These are phyloP conservation scores for Didymella lethalis DNA, from an alignment of 2,329 filamentous ascomycete species.

Conservation along the genomic window DNA sequence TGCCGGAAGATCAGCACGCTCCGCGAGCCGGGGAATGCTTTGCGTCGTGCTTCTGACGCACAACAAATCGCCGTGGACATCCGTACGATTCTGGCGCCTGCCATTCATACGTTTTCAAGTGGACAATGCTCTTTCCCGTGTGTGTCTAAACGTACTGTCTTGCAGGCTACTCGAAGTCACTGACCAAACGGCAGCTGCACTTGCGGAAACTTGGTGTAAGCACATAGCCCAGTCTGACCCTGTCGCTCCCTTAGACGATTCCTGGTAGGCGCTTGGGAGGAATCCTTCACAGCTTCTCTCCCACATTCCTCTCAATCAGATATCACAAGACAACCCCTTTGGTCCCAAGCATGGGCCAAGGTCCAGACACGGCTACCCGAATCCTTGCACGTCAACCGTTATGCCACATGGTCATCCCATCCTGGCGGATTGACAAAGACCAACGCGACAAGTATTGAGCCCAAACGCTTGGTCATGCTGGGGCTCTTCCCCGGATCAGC, in stretches of 20 bases:
- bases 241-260: neutral
- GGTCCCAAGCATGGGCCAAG: neutral
- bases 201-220: neutral
- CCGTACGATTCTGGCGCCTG: slow-evolving; percentile 12
- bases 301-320: neutral
- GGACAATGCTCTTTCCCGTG: neutral
- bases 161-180: neutral
- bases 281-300: too few relatives aligned
- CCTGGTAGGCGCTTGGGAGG: neutral
- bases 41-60: slow-evolving; percentile 3
- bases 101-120: neutral
- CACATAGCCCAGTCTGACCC: neutral
- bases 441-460: neutral
- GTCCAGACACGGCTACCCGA: neutral
- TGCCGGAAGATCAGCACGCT: slow-evolving; percentile 13
- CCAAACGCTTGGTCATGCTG: slow-evolving; percentile 9
- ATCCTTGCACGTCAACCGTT: slow-evolving; percentile 6
- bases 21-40: slow-evolving; percentile 13
- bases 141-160: neutral
- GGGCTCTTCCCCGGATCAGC: slow-evolving; percentile 9
- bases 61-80: slow-evolving; percentile 8
- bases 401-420: slow-evolving; percentile 14
- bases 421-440: neutral
- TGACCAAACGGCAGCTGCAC: neutral
- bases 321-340: neutral